Base-by-base conservation (phyloP, 768 basidiomycete species). In the Myochromella boudieri region DNA sequence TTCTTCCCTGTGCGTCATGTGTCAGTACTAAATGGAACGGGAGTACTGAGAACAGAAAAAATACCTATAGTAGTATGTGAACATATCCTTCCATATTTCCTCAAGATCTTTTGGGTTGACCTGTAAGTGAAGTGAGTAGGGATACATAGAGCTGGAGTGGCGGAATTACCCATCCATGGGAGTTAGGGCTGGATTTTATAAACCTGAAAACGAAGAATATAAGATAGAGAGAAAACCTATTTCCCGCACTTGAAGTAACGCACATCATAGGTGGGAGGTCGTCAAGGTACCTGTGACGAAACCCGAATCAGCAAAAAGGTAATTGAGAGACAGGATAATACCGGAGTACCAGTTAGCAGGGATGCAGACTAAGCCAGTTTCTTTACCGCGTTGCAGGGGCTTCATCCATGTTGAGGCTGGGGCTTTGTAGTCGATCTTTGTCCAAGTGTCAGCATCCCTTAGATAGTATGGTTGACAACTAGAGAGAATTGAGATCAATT, bases 251-350 rank as follows among this genome's bases (percentile, higher is more conserved):
- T 34, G n/a, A 38, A 28, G 12, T 37, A 12, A 51, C 73, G 48
- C 46, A 81, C 83, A 85, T 82, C 82, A 85, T 82, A 0, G 85
- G 85, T 7, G 85, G 85, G 12, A 89, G 69, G 60, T 88, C 87
- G 45, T 88, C 85, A 14, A 86, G 70, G 62, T 84, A 82, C 77
- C 79, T 78, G 11, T 4, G 7, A 3, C 8, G n/a, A 12, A 2
- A 37, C 24, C n/a, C n/a, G n/a, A 14, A n/a, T 12, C 3, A 15
- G 10, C 9, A 20, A 29, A 9, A 37, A 36, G 17, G 18, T 34
- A 25, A 21, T 39, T 2, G 14, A 38, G 7, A 6, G 14, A 18
- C 6, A 6, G 29, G 1, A 9, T 15, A 20, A 1, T 4, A 27
- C 42, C n/a, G n/a, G n/a, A n/a, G 32, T 28, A 84, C 87, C 87